Evolutionary conservation across 1,284 basidiomycete species (phyloP), one percentile per base, ranked within the genome.

Genomic region (Inonotus hispidus): DNA sequence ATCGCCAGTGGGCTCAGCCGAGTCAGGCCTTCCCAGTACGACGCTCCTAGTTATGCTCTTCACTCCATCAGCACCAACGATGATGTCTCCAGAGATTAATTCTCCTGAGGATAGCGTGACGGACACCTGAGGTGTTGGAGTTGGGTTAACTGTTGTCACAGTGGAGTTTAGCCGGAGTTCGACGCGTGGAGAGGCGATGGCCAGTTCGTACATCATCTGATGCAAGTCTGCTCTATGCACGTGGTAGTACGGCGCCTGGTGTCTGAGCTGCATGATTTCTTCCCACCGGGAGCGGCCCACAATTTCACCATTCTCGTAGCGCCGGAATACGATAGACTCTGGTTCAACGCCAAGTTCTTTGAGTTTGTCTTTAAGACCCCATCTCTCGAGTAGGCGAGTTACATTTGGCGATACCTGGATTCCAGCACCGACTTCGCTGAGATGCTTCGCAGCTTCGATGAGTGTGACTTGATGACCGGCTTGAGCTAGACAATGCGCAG

Each of bases 11-110:
- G 68, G 68, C 52, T 69, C 70, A 0, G 80, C 73, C 11, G 69
- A 66, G 60, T 78, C 74, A 0, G 70, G 68, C 0, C 67, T 67
- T 0, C 80, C 78, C 7, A 78, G 73, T 25, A 83, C 75, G 16
- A 75, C 70, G 60, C 75, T 68, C 0, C 82, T 73, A 1, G 79
- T 70, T 14, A 71, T 66, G 60, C 76, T 79, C 67, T 80, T 78
- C 35, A 84, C 71, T 2, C 83, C 83, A 63, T 85, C 83, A 1
- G 81, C 81, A 14, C 81, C 82, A 11, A 85, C 71, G 58, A 83
- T 69, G 13, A 85, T 61, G 63, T 84, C 79, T 3, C 75, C 75
- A 4, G 64, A 64, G 41, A 83, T 64, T 14, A 75, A 68, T 64
- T 79, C 75, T 3, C 82, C 81, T 3, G 75, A 72, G 56, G 72